Evolutionary conservation across 257 asterid species (phyloP).

Genomic region (Cynanchum wilfordii): DNA sequence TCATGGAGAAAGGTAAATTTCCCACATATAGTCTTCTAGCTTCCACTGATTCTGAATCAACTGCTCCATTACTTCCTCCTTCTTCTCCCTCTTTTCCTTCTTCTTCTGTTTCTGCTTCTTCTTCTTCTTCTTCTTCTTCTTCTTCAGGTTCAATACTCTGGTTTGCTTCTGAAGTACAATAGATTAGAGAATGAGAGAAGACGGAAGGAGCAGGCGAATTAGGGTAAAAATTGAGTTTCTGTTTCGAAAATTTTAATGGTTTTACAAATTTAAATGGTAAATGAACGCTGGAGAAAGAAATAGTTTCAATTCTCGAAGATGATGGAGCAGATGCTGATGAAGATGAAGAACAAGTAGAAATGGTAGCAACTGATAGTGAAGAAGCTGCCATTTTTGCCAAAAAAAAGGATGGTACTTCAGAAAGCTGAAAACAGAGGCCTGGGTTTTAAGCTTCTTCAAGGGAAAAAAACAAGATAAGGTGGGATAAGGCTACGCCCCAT

Average conservation of each 20-base stretch:
- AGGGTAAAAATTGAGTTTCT: not conserved
- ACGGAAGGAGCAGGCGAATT: slow-evolving; percentile 4
- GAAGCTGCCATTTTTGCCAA: slow-evolving; percentile 42
- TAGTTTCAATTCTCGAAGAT: slow-evolving; percentile 19
- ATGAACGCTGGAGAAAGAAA: slow-evolving; percentile 11
- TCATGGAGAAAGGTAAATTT: slow-evolving; percentile 75
- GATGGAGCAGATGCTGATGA: slow-evolving; percentile 20
- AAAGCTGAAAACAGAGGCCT: not conserved
- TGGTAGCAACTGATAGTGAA: slow-evolving; percentile 47
- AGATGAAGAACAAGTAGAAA: slow-evolving; percentile 27
- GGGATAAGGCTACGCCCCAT: not conserved
- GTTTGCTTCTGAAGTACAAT: slow-evolving; percentile 25
- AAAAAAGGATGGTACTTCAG: not conserved
- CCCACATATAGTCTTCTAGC: slow-evolving; percentile 80
- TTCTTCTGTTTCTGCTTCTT: slow-evolving; percentile 26
- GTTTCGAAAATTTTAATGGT: slow-evolving; percentile 8
- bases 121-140: slow-evolving; percentile 9
- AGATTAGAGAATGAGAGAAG: slow-evolving; percentile 14
- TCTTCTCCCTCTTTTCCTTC: slow-evolving; percentile 31
- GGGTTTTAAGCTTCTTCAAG: not conserved
- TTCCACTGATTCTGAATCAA: slow-evolving; percentile 35
- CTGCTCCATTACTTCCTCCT: slow-evolving; percentile 27
- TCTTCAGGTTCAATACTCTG: slow-evolving; percentile 12
- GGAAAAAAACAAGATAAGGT: not conserved
- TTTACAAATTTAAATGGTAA: slow-evolving; percentile 12